A percentile compares a stretch with the other conserved stretches of the same genome.
phyloP scores from a whole-genome alignment of 345 rosid species.

The Sisymbrium irio region DNA sequence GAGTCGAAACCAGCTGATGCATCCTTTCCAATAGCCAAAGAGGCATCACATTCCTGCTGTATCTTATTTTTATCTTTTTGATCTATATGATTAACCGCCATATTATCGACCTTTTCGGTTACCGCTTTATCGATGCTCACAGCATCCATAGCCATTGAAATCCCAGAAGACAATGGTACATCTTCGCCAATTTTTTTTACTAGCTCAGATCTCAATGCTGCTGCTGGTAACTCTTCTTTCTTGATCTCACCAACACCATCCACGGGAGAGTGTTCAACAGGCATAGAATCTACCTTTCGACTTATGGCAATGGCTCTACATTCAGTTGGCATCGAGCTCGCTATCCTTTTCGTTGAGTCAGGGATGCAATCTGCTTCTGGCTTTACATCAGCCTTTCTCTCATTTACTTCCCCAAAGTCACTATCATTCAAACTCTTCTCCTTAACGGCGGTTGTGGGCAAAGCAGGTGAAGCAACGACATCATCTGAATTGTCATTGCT shows the following conservation, averaged over 20 bases:
- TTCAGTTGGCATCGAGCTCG: not conserved
- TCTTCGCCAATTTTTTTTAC: slow-evolving; percentile 31
- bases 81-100: slow-evolving; percentile 10
- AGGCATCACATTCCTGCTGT: no score
- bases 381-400: not conserved
- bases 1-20: slow-evolving; percentile 14
- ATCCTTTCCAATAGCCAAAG: no score
- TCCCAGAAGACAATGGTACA: slow-evolving; percentile 17
- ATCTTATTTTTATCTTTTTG: slow-evolving; percentile 2
- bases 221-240: slow-evolving; percentile 36
- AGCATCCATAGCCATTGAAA: slow-evolving; percentile 23
- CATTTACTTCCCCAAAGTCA: not conserved
- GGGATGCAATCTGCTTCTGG: not conserved
- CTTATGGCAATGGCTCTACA: not conserved
- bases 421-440: slow-evolving; percentile 29
- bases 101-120: slow-evolving; percentile 39
- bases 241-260: slow-evolving; percentile 32
- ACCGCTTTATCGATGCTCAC: slow-evolving; percentile 34
- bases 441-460: slow-evolving; percentile 7
- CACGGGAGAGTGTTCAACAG: slow-evolving; percentile 28
- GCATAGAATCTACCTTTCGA: slow-evolving; percentile 31
- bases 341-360: not conserved
- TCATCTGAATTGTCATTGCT: slow-evolving; percentile 39
- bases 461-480: slow-evolving; percentile 5
- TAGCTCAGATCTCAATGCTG: slow-evolving; percentile 19